These are phyloP conservation scores for Saccharomyces paradoxus DNA, from an alignment of 805 yeast species.

Conservation along the genomic window DNA sequence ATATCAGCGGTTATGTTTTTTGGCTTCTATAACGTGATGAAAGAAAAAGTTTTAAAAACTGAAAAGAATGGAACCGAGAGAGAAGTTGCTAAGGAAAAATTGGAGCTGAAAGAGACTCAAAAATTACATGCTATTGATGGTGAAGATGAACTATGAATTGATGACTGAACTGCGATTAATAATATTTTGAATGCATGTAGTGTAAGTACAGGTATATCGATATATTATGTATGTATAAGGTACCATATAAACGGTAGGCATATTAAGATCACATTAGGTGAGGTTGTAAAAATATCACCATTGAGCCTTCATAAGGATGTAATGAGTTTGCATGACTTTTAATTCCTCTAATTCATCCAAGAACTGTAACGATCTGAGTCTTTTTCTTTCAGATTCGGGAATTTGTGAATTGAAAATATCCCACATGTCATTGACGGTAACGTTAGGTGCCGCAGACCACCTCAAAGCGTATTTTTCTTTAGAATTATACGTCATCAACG, in stretches of 20 bases:
- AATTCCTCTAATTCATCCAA: constrained; percentile 56
- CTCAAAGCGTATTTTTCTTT: constrained; percentile 24
- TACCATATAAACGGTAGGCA: neutral
- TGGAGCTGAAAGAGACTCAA: constrained; percentile 2
- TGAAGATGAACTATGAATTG: neutral
- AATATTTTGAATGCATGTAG: neutral
- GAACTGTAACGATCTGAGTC: constrained; percentile 42
- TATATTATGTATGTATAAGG: constrained; percentile 30
- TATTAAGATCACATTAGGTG: no score
- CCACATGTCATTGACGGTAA: constrained; percentile 30
- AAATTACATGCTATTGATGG: constrained; percentile 6
- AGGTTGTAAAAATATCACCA: constrained; percentile 8
- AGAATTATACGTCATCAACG: constrained; percentile 34
- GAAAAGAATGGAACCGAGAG: neutral
- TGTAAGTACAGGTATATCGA: constrained; percentile 10
- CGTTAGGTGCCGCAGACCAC: constrained; percentile 8
- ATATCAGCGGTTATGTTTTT: constrained; percentile 53
- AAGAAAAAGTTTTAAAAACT: constrained; percentile 24
- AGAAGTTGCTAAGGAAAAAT: neutral
- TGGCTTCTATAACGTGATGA: constrained; percentile 41
- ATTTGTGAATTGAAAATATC: constrained; percentile 29
- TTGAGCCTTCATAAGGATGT: constrained; percentile 34
- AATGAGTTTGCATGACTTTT: constrained; percentile 43
- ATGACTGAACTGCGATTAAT: neutral
- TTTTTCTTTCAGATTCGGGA: constrained; percentile 28